Percentiles rank a stretch among this genome's conserved stretches.
phyloP scores from a whole-genome alignment of 2,329 filamentous ascomycete species.

The Colletotrichum sp. region DNA sequence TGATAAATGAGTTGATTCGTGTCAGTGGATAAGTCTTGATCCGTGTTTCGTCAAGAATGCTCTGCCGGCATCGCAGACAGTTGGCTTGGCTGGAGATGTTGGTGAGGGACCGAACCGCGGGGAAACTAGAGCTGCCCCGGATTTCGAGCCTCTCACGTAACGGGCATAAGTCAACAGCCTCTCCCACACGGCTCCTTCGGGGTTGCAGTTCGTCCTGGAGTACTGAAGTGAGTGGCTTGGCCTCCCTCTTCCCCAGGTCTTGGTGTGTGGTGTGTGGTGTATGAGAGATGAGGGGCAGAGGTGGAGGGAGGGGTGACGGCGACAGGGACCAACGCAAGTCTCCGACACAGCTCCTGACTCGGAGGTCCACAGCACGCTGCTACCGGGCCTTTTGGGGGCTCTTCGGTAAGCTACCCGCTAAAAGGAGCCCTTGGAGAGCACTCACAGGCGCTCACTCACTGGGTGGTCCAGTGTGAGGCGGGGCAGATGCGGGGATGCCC shows the following conservation, averaged over 20 bases:
- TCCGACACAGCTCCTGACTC: background rate
- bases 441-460: background rate
- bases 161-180: background rate
- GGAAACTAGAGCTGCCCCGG: background rate
- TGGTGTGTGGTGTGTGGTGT: background rate
- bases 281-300: background rate
- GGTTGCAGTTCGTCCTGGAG: background rate
- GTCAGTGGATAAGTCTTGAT: conserved; percentile 6
- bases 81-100: background rate
- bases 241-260: background rate
- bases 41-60: background rate
- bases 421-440: background rate
- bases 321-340: background rate
- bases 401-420: background rate
- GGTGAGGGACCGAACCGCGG: background rate
- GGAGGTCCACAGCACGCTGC: background rate
- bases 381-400: background rate
- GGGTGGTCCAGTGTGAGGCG: background rate
- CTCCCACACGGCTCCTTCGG: background rate
- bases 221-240: background rate
- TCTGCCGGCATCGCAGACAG: background rate
- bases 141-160: background rate
- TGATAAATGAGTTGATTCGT: background rate
- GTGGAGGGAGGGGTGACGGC: background rate
- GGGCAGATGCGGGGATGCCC: background rate